Percentiles rank a stretch among this genome's conserved stretches.
Evolutionary conservation across 805 yeast species (phyloP).

Genomic region (Candida pini): DNA sequence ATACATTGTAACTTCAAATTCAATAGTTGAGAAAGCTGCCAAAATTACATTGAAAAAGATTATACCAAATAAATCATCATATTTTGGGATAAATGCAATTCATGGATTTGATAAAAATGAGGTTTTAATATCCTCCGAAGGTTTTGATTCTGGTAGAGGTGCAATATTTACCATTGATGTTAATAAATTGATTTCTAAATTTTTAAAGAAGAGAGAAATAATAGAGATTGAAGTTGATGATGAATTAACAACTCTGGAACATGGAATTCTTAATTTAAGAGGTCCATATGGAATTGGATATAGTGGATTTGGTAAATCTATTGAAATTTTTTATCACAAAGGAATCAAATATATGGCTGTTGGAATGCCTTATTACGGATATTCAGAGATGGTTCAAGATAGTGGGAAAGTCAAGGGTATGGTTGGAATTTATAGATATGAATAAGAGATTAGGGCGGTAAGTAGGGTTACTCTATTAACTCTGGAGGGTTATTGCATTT

Average conservation of each 20-base stretch:
- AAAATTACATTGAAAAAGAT: slow-evolving; percentile 9
- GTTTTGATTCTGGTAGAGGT: slow-evolving; percentile 33
- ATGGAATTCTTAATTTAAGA: slow-evolving; percentile 15
- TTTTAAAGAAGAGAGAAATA: not conserved
- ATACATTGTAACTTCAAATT: slow-evolving; percentile 9
- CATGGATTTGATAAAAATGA: slow-evolving; percentile 7
- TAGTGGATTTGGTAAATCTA: slow-evolving; percentile 39
- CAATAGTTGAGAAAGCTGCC: slow-evolving; percentile 6
- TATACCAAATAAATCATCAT: slow-evolving; percentile 4
- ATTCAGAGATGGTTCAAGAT: slow-evolving; percentile 18
- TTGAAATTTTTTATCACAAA: slow-evolving; percentile 25
- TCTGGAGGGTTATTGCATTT: no score
- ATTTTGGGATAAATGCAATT: slow-evolving; percentile 18
- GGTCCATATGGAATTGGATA: slow-evolving; percentile 27
- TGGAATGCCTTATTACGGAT: slow-evolving; percentile 30
- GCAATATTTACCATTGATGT: slow-evolving; percentile 39
- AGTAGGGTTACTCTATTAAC: no score
- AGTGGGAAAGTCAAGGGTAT: slow-evolving; percentile 28
- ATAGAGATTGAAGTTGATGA: slow-evolving; percentile 5
- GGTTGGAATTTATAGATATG: slow-evolving; percentile 18
- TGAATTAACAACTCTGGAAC: slow-evolving; percentile 1
- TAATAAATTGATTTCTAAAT: slow-evolving; percentile 4
- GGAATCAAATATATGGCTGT: slow-evolving; percentile 25
- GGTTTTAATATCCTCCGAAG: slow-evolving; percentile 34
- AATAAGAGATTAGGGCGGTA: not conserved